Conservation (phyloP, 2,329 filamentous ascomycete species). For the Microdochium bolleyi region DNA sequence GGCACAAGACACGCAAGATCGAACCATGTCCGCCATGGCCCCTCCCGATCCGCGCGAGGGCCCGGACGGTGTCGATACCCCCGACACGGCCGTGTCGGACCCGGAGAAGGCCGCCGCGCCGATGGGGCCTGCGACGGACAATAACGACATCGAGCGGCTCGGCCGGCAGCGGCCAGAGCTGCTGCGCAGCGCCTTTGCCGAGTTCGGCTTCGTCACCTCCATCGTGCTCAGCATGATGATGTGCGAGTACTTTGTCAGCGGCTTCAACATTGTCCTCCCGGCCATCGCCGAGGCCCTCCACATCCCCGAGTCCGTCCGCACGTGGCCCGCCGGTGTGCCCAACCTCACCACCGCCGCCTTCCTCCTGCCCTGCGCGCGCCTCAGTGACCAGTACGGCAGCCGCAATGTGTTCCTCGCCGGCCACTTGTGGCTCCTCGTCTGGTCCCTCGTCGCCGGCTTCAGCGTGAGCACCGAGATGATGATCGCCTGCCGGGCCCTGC, state of each 20-base stretch:
- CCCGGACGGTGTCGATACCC: conserved; percentile 1
- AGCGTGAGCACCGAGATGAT: conserved; percentile 61
- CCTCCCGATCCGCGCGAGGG: not conserved
- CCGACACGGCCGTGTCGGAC: conserved; percentile 5
- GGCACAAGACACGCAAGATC: not conserved
- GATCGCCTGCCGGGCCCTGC: conserved; percentile 64
- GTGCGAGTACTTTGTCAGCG: conserved; percentile 68
- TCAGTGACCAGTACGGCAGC: conserved; percentile 56
- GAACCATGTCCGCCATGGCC: not conserved
- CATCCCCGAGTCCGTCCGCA: conserved; percentile 53
- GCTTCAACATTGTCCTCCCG: conserved; percentile 68
- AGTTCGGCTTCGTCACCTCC: conserved; percentile 52
- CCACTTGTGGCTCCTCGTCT: conserved; percentile 56
- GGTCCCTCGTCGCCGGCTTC: conserved; percentile 65
- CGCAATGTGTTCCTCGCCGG: conserved; percentile 52
- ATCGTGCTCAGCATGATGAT: conserved; percentile 51
- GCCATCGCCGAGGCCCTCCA: conserved; percentile 51
- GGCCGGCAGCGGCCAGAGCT: conserved; percentile 47
- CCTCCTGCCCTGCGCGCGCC: conserved; percentile 55
- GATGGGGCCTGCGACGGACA: conserved; percentile 10
- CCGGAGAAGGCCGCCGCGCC: conserved; percentile 6
- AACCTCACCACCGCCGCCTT: conserved; percentile 47
- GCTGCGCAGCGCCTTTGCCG: conserved; percentile 40
- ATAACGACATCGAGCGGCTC: conserved; percentile 40
- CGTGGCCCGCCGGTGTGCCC: conserved; percentile 56